Evolutionary conservation across 2,329 filamentous ascomycete species (phyloP).

Genomic region (Colletotrichum neosansevieriae): DNA sequence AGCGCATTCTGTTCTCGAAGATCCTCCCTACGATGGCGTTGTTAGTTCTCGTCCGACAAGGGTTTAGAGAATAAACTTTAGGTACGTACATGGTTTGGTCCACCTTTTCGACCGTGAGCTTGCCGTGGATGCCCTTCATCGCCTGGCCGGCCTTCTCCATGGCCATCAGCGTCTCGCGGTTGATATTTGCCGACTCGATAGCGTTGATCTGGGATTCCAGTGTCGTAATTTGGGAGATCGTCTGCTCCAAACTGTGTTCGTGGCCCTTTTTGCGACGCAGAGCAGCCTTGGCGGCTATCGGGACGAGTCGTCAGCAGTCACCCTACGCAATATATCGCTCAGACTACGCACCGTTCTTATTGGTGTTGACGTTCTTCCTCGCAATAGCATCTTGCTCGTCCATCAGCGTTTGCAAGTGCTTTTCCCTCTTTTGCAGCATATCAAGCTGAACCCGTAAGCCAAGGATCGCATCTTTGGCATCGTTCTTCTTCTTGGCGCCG

Average conservation of each 20-base stretch:
- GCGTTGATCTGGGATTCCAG: constrained; percentile 96
- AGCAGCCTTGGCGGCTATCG: constrained; percentile 86
- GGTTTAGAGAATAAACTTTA: background rate
- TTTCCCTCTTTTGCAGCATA: constrained; percentile 97
- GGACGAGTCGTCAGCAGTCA: constrained; percentile 15
- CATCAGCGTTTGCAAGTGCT: constrained; percentile 90
- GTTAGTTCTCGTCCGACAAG: constrained; percentile 16
- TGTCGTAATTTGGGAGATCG: constrained; percentile 87
- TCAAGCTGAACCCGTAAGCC: constrained; percentile 89
- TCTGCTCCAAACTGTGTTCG: constrained; percentile 93
- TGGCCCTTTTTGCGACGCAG: constrained; percentile 94
- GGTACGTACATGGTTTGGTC: constrained; percentile 88
- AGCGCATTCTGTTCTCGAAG: constrained; percentile 92
- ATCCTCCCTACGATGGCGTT: constrained; percentile 74
- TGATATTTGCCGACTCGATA: constrained; percentile 98
- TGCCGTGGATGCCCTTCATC: constrained; percentile 93
- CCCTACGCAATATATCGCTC: constrained; percentile 1
- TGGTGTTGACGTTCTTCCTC: constrained; percentile 86
- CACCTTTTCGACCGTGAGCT: constrained; percentile 92
- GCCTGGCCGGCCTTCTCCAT: constrained; percentile 93
- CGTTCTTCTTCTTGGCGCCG: constrained; percentile 81
- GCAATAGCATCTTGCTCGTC: constrained; percentile 91
- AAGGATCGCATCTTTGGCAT: constrained; percentile 95
- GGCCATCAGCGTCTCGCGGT: constrained; percentile 92
- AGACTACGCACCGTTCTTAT: constrained; percentile 83